These are phyloP conservation scores for Vitis rupestris DNA, from an alignment of 164 flowering plant genomes.

Conservation along the genomic window DNA sequence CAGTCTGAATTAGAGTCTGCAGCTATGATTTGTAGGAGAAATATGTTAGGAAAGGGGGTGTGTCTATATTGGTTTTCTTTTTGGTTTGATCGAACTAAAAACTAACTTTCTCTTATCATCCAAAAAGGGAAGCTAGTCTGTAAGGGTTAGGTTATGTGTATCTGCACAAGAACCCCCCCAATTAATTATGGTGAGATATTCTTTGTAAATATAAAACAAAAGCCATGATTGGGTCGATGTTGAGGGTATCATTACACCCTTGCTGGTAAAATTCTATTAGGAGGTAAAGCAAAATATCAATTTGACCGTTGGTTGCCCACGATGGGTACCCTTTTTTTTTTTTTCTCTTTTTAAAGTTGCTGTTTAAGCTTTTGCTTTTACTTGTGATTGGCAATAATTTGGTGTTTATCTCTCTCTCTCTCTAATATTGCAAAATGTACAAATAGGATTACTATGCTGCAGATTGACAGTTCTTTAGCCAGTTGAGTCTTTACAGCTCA, in stretches of 20 bases:
- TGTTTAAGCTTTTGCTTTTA: too few relatives aligned
- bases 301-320: neutral
- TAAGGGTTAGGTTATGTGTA: neutral
- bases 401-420: too few relatives aligned
- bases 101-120: neutral
- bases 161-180: neutral
- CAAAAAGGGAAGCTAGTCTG: neutral
- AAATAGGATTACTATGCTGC: too few relatives aligned
- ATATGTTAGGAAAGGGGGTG: neutral
- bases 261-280: neutral
- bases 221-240: neutral
- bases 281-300: neutral
- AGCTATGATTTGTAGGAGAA: conserved; percentile 9
- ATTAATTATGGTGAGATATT: neutral
- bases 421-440: too few relatives aligned
- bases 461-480: too few relatives aligned
- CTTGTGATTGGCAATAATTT: too few relatives aligned
- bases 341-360: too few relatives aligned
- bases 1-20: conserved; percentile 1
- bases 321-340: too few relatives aligned
- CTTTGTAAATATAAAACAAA: neutral
- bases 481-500: too few relatives aligned
- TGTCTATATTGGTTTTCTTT: conserved; percentile 1
- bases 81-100: neutral
- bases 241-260: neutral